Conservation (phyloP, 441 rosid species). For the Populus hybrid region DNA sequence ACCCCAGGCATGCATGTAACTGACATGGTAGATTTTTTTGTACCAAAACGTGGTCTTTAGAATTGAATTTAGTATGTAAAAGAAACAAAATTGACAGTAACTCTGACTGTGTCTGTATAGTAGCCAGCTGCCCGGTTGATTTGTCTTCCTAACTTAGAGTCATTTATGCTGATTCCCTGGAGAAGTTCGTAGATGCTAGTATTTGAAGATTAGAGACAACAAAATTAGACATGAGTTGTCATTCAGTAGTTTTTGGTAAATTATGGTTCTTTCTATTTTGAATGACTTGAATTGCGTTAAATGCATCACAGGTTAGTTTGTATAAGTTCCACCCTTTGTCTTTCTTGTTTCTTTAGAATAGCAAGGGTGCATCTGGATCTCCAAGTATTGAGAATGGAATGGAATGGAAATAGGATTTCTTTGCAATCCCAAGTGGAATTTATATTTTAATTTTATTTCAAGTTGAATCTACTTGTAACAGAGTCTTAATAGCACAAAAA, state of each 20-base stretch:
- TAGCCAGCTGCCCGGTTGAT: not conserved
- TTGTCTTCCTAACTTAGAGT: not conserved
- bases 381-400: not conserved
- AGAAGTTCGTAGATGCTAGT: not conserved
- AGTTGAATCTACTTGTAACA: not conserved
- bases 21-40: not conserved
- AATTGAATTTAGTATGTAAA: not conserved
- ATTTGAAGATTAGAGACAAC: not conserved
- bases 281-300: not conserved
- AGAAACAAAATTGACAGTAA: not conserved
- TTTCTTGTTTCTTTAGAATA: not conserved
- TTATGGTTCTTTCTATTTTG: not conserved
- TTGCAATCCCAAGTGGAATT: not conserved
- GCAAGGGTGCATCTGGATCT: not conserved
- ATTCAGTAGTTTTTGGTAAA: not conserved
- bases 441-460: not conserved
- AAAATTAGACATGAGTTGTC: not conserved
- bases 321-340: not conserved
- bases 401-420: not conserved
- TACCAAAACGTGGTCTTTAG: not conserved
- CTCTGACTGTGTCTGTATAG: not conserved
- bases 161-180: not conserved
- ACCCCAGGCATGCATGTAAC: not conserved
- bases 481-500: not conserved
- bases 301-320: not conserved